phyloP scores from a whole-genome alignment of 2,329 filamentous ascomycete species.

The Tricladium varicosporioides region DNA sequence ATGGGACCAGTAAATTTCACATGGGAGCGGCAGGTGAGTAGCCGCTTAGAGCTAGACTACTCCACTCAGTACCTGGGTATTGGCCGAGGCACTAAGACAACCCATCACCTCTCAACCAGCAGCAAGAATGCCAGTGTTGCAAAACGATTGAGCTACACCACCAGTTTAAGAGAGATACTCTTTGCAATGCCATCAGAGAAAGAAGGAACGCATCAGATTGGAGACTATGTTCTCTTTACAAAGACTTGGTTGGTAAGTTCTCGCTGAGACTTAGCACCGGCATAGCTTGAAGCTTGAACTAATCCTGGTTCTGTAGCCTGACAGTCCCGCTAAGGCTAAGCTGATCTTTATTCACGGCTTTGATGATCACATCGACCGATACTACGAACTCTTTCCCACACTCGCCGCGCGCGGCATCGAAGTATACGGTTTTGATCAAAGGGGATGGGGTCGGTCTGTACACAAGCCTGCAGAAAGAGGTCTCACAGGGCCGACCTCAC shows the following conservation, averaged over 20 bases:
- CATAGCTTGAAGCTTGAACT: neutral
- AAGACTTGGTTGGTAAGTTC: conserved; percentile 33
- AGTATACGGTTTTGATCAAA: conserved; percentile 78
- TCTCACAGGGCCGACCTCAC: conserved; percentile 68
- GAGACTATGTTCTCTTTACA: conserved; percentile 31
- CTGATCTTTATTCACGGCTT: conserved; percentile 86
- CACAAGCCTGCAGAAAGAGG: conserved; percentile 61
- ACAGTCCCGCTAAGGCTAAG: conserved; percentile 54
- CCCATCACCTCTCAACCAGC: neutral
- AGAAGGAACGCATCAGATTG: conserved; percentile 33
- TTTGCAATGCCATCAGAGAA: conserved; percentile 30
- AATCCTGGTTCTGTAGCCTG: conserved; percentile 21
- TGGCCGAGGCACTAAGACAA: neutral
- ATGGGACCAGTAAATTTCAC: neutral
- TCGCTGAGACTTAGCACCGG: neutral
- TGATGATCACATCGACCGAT: conserved; percentile 79
- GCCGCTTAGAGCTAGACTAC: conserved; percentile 6
- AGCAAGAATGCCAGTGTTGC: neutral
- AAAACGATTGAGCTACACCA: neutral
- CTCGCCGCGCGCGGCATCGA: conserved; percentile 73
- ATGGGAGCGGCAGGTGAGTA: conserved; percentile 6
- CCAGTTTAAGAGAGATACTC: neutral
- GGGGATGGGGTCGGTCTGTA: conserved; percentile 81
- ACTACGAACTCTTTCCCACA: conserved; percentile 69
- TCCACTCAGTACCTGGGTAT: neutral